Evolutionary conservation across 2,329 filamentous ascomycete species (phyloP), one percentile per base, ranked within the genome.

Genomic region (Mycogone perniciosa): DNA sequence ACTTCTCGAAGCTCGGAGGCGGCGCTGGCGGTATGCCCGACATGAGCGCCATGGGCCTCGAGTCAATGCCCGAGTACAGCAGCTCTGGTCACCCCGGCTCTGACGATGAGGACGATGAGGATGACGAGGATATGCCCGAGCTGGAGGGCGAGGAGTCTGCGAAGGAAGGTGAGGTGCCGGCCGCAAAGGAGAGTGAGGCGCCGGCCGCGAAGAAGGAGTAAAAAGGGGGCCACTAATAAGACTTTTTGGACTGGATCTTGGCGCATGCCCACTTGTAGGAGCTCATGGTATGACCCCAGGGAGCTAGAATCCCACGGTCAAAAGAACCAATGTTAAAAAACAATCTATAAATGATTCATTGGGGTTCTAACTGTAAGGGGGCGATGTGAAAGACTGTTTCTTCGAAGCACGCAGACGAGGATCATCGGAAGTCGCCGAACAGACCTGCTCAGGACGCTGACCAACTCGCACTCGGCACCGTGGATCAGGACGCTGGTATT

Each of bases 1-100:
- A 95, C 73, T 95, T 95, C 82, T 93, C 88, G 63, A 95, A 95
- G 79, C 85, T 95, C 56, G 85, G 84, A 57, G 85, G 78, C 56
- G 81, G 77, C 57, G 81, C 54, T 13, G 56, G 52, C 34, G 62
- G 57, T 48, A 62, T 64, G 62, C 58, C 58, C 39, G 63, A 61
- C 51, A 57, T 65, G 48, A 52, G 56, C 49, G 53, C 52, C 46
- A 82, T 83, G 75, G 79, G 77, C 51, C 39, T 50, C 31, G 56
- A 52, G 26, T 80, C 76, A 55, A 79, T 80, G 74, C 77, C 75
- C 44, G 81, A 80, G 58, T 86, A 86, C 82, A 74, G 72, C 34
- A 73, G 73, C 51, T 74, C 73, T 67, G 71, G 67, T 11, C 70
- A 71, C 40, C 71, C 77, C 71, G 72, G 69, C 4, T 56, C 56